Evolutionary conservation across 345 rosid species (phyloP), one percentile per base, ranked within the genome.

Genomic region (Linum usitatissimum): DNA sequence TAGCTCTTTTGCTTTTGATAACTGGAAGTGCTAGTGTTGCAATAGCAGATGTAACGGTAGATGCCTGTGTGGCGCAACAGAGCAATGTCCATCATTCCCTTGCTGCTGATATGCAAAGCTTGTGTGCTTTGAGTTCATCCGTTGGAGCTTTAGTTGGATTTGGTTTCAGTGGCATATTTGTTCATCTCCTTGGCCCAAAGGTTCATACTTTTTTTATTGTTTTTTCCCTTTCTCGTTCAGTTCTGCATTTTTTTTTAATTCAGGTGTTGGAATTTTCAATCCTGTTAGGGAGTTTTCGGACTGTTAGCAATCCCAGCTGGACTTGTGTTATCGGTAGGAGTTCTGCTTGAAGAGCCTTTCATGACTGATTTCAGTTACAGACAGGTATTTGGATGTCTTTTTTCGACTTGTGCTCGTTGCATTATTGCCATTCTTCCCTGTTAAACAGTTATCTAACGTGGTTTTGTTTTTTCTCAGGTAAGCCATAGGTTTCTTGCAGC

Each of bases 81-180:
- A 94, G 96, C 30, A 94, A 81, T 17, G 72, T 61, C 36, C 89
- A 76, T 42, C 97, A 86, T 71, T 68, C 83, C 54, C 86, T 90
- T 63, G 95, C 96, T 0, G 78, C 96, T 36, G 97, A 94, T 67
- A 81, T 94, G 97, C 96, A 90, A 79, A 94, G 99, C 68, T 71
- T 94, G 65, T 94, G 99, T 58, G 80, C 83, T 28, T 76, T 84
- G 51, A 77, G 85, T 69, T 78, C 96, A 3, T 82, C 99, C 0
- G 76, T 83, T 57, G 99, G 99, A 63, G 83, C 86, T 15, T 80
- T 94, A 14, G 34, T 94, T 23, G 99, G 97, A 57, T 94, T 65
- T 70, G 76, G 80, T 55, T 68, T 86, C 68, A 94, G 96, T 64
- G 99, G 99, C 10, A 66, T 93, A 67, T 78, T 93, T 66, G 84